Percentiles rank a stretch among this genome's conserved stretches.
Conservation (phyloP, 1,284 basidiomycete species). For the Cryptococcus sp. region DNA sequence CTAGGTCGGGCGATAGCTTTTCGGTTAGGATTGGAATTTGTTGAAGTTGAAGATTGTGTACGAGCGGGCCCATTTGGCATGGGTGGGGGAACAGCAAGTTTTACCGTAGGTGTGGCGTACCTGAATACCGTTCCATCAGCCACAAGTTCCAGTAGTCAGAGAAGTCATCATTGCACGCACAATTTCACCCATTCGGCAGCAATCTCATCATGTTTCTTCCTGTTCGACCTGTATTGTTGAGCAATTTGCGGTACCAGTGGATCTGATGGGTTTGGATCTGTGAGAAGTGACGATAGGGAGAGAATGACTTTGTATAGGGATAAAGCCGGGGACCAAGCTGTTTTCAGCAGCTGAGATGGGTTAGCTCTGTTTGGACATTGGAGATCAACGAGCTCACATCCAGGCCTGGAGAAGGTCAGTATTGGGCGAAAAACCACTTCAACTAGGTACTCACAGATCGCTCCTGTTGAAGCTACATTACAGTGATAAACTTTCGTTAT, state of each 20-base stretch:
- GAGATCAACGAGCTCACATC: constrained; percentile 28
- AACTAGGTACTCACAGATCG: constrained; percentile 42
- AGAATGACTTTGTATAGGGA: constrained; percentile 88
- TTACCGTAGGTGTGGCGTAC: constrained; percentile 24
- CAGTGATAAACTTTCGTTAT: constrained; percentile 87
- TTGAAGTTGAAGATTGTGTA: constrained; percentile 4
- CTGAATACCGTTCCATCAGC: constrained; percentile 5
- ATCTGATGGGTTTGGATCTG: constrained; percentile 75
- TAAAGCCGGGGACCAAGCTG: constrained; percentile 83
- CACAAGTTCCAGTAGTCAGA: too few relatives aligned
- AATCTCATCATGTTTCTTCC: constrained; percentile 81
- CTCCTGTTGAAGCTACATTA: constrained; percentile 69
- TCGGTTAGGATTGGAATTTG: not conserved
- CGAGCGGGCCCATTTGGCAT: constrained; percentile 2
- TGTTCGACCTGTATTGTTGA: constrained; percentile 85
- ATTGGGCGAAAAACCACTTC: not conserved
- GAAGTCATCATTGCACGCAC: constrained; percentile 1
- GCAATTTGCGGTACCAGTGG: constrained; percentile 53
- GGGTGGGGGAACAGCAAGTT: constrained; percentile 7
- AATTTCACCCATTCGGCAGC: constrained; percentile 85
- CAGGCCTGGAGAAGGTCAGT: constrained; percentile 30
- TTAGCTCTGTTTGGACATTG: not conserved
- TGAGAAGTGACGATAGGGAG: constrained; percentile 77
- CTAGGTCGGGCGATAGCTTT: not conserved
- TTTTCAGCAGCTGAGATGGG: constrained; percentile 74